These are phyloP conservation scores for Lodderomyces margitis DNA, from an alignment of 1,139 yeast species.

Conservation along the genomic window DNA sequence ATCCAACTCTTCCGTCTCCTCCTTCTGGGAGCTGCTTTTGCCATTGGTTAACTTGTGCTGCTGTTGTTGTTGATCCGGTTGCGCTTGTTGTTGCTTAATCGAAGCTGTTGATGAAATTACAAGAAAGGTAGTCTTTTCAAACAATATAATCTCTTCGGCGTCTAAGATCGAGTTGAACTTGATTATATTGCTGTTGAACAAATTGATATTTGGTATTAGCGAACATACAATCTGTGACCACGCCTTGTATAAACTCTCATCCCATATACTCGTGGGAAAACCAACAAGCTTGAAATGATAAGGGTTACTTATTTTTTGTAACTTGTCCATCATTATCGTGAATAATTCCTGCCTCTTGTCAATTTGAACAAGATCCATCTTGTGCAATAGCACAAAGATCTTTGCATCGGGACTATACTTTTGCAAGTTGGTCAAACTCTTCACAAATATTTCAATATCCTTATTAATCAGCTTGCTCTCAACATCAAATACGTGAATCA, in stretches of 20 bases:
- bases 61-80: slow-evolving; percentile 8
- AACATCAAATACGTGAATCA: slow-evolving; percentile 94
- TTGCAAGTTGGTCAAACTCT: slow-evolving; percentile 77
- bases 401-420: slow-evolving; percentile 90
- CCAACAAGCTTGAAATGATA: slow-evolving; percentile 81
- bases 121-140: slow-evolving; percentile 90
- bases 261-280: slow-evolving; percentile 97
- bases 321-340: slow-evolving; percentile 76
- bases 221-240: slow-evolving; percentile 98
- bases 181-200: slow-evolving; percentile 72
- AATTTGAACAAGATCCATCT: slow-evolving; percentile 92
- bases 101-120: slow-evolving; percentile 76
- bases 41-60: slow-evolving; percentile 6
- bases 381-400: slow-evolving; percentile 87
- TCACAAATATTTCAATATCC: slow-evolving; percentile 88
- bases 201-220: slow-evolving; percentile 84
- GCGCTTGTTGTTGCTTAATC: slow-evolving; percentile 27
- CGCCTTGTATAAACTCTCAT: slow-evolving; percentile 91
- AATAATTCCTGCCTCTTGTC: slow-evolving; percentile 85
- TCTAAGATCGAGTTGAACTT: slow-evolving; percentile 74
- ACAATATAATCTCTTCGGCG: slow-evolving; percentile 87
- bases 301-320: slow-evolving; percentile 74
- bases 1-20: slow-evolving; percentile 43
- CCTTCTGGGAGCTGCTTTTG: slow-evolving; percentile 5
- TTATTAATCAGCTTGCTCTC: slow-evolving; percentile 89